Percentiles rank a stretch among this genome's conserved stretches.
Evolutionary conservation across 2,329 filamentous ascomycete genomes (phyloP).

Genomic region (Trichophyton equinum): DNA sequence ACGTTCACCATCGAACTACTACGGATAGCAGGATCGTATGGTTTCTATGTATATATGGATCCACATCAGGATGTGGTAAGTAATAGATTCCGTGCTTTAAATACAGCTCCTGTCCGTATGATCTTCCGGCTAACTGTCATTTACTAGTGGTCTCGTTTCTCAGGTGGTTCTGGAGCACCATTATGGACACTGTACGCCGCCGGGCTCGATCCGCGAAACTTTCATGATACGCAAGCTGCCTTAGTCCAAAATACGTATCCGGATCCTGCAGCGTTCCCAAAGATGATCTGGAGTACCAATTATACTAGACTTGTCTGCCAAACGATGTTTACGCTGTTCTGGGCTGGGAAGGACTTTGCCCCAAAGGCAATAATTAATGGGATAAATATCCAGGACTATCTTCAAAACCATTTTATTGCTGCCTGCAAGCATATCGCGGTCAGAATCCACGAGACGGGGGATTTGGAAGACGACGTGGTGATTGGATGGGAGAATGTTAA

Average conservation of each 20-base stretch:
- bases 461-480: slow-evolving; percentile 72
- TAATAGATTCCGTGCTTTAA: not conserved
- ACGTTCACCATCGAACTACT: slow-evolving; percentile 78
- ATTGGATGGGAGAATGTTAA: slow-evolving; percentile 96
- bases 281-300: slow-evolving; percentile 99
- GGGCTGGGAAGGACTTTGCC: slow-evolving; percentile 78
- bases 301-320: slow-evolving; percentile 78
- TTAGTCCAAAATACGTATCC: slow-evolving; percentile 91
- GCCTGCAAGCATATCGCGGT: slow-evolving; percentile 71
- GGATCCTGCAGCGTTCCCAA: slow-evolving; percentile 73
- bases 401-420: slow-evolving; percentile 72
- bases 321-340: slow-evolving; percentile 90
- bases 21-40: slow-evolving; percentile 73
- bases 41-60: slow-evolving; percentile 97
- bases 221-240: slow-evolving; percentile 76
- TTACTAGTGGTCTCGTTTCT: slow-evolving; percentile 75
- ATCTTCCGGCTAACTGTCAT: not conserved
- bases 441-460: slow-evolving; percentile 78
- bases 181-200: slow-evolving; percentile 97
- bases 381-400: slow-evolving; percentile 89
- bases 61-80: slow-evolving; percentile 87
- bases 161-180: slow-evolving; percentile 85
- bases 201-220: slow-evolving; percentile 74
- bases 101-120: not conserved
- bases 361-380: slow-evolving; percentile 93